phyloP scores from a whole-genome alignment of 768 basidiomycete species.

The Rhodotorula toruloides region DNA sequence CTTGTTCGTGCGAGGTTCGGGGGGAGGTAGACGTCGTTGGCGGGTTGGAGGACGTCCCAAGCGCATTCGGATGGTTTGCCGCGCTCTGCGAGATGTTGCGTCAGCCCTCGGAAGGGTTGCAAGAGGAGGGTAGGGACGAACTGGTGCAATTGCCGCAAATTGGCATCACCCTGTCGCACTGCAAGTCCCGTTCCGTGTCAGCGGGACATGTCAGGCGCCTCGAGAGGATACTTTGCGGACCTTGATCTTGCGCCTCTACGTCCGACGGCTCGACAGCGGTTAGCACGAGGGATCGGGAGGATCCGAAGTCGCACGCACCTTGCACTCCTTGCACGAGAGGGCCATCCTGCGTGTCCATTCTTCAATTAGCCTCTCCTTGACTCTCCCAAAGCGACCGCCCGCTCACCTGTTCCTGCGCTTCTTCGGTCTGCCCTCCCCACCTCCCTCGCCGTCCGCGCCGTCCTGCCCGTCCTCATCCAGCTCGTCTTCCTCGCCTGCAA shows the following conservation, averaged over 20 bases:
- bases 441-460: not conserved
- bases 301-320: not conserved
- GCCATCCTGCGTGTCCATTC: slow-evolving; percentile 14
- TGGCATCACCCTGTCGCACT: slow-evolving; percentile 36
- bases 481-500: slow-evolving; percentile 10
- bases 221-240: not conserved
- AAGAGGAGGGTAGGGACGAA: not conserved
- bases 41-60: slow-evolving; percentile 34
- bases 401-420: slow-evolving; percentile 22
- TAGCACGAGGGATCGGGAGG: not conserved
- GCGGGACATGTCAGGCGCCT: no score
- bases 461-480: not conserved
- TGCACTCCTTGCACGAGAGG: slow-evolving; percentile 33
- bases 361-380: accelerated
- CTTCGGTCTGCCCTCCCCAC: no score
- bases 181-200: no score
- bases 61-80: slow-evolving; percentile 20
- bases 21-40: slow-evolving; percentile 31
- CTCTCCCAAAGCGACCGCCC: not conserved
- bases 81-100: slow-evolving; percentile 7
- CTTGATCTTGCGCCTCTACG: slow-evolving; percentile 29
- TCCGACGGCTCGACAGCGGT: not conserved
- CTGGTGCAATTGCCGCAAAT: slow-evolving; percentile 31
- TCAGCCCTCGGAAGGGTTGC: not conserved
- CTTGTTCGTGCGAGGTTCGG: slow-evolving; percentile 28